Conservation (phyloP, 768 basidiomycete genomes). For the Phaeolepiota aurea region DNA sequence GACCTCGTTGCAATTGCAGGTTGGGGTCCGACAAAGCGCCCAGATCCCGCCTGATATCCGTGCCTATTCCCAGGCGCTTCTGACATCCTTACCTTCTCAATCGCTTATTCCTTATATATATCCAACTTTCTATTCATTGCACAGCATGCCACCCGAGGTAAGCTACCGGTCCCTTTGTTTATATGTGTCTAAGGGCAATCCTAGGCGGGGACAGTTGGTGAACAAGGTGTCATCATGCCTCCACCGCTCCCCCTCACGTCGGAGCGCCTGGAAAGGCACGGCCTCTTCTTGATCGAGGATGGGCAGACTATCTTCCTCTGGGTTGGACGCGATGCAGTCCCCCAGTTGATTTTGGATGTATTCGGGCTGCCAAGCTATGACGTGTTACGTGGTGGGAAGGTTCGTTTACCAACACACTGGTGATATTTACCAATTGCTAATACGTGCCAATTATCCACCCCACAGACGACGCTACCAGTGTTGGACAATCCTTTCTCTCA, state of each 20-base stretch:
- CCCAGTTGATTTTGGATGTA: slow-evolving; percentile 88
- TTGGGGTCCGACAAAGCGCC: slow-evolving; percentile 90
- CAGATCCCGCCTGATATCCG: slow-evolving; percentile 96
- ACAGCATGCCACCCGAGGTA: slow-evolving; percentile 93
- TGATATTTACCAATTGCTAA: no score
- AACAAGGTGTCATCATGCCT: slow-evolving; percentile 83
- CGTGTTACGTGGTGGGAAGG: slow-evolving; percentile 90
- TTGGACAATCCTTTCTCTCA: slow-evolving; percentile 96
- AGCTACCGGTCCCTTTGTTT: slow-evolving; percentile 9
- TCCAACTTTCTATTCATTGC: slow-evolving; percentile 91
- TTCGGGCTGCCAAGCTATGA: slow-evolving; percentile 88
- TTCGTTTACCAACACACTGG: slow-evolving; percentile 18
- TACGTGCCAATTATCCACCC: background rate
- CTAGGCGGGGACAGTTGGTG: slow-evolving; percentile 87
- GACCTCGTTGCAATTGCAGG: no score
- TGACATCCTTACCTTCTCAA: slow-evolving; percentile 89
- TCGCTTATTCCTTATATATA: slow-evolving; percentile 89
- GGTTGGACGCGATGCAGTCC: slow-evolving; percentile 98
- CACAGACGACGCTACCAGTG: slow-evolving; percentile 76
- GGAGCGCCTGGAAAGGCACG: slow-evolving; percentile 92
- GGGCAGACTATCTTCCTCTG: slow-evolving; percentile 97
- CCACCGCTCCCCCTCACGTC: slow-evolving; percentile 84
- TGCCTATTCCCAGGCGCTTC: slow-evolving; percentile 87
- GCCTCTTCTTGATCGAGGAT: slow-evolving; percentile 94
- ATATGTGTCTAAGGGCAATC: slow-evolving; percentile 6